Evolutionary conservation across 225 moss, liverwort and hornwort species (phyloP).

Genomic region (Thuidium tamariscinum): DNA sequence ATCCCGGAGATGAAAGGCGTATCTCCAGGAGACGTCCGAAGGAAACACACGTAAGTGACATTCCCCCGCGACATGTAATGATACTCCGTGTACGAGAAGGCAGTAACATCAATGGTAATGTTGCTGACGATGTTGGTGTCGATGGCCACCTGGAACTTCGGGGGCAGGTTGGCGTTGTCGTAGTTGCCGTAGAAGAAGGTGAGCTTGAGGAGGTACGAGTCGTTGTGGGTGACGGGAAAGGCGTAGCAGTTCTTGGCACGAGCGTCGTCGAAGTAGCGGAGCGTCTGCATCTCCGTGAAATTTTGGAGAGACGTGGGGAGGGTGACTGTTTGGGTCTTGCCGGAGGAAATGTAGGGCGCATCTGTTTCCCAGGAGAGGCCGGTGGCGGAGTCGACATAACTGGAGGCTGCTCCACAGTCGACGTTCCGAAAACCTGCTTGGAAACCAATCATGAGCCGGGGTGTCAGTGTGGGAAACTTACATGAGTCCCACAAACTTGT

Average conservation of each 20-base stretch:
- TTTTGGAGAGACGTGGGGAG: not conserved
- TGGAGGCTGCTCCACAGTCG: not conserved
- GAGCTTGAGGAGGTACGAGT: not conserved
- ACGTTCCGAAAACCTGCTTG: not conserved
- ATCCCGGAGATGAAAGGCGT: constrained; percentile 2
- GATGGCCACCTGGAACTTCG: not conserved
- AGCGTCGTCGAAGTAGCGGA: constrained; percentile 8
- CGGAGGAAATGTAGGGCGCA: not conserved
- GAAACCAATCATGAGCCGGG: not conserved
- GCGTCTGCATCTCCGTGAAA: not conserved
- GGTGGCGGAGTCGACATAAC: not conserved
- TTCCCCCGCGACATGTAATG: not conserved
- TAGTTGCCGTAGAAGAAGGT: constrained; percentile 11
- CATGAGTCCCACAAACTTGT: not conserved
- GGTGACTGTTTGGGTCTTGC: not conserved
- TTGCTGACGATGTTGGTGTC: not conserved
- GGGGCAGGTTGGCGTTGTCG: not conserved
- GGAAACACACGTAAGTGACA: not conserved
- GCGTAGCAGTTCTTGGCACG: constrained; percentile 13
- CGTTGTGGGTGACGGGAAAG: not conserved
- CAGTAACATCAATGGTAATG: not conserved
- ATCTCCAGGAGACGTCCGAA: not conserved
- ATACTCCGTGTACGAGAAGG: not conserved
- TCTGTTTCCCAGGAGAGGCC: not conserved
- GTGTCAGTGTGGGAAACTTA: not conserved